phyloP scores from a whole-genome alignment of 371 early-diverging fungal genomes.

The Gilbertella persicaria region DNA sequence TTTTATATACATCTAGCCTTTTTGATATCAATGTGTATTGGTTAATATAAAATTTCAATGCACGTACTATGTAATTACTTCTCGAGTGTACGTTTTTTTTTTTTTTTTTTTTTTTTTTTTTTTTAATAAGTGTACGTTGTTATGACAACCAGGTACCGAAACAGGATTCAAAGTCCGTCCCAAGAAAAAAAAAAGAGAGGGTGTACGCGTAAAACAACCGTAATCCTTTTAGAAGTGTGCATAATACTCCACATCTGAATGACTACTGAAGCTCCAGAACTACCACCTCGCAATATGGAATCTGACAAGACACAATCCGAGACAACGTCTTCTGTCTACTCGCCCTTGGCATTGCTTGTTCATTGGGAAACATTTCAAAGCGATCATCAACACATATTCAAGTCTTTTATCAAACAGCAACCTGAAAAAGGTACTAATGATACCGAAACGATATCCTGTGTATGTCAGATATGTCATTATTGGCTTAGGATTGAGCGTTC shows the following conservation, averaged over 20 bases:
- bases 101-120: too few species aligned
- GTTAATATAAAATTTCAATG: too few species aligned
- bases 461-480: constrained; percentile 20
- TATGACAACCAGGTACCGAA: too few species aligned
- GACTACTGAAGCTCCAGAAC: constrained; percentile 11
- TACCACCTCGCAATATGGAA: constrained; percentile 10
- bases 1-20: too few species aligned
- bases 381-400: constrained; percentile 23
- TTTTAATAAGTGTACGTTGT: too few species aligned
- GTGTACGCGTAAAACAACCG: not conserved
- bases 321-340: not conserved
- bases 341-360: constrained; percentile 16
- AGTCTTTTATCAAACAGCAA: not conserved
- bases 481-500: constrained; percentile 11
- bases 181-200: not conserved
- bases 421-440: not conserved
- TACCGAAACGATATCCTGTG: not conserved
- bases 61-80: too few species aligned
- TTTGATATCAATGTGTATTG: too few species aligned
- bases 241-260: not conserved
- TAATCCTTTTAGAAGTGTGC: not conserved
- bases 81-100: too few species aligned
- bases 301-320: not conserved
- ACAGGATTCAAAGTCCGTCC: too few species aligned
- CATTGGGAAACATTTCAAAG: constrained; percentile 12